Conservation (phyloP, 2,329 filamentous ascomycete species). For the Xylariales sp. region DNA sequence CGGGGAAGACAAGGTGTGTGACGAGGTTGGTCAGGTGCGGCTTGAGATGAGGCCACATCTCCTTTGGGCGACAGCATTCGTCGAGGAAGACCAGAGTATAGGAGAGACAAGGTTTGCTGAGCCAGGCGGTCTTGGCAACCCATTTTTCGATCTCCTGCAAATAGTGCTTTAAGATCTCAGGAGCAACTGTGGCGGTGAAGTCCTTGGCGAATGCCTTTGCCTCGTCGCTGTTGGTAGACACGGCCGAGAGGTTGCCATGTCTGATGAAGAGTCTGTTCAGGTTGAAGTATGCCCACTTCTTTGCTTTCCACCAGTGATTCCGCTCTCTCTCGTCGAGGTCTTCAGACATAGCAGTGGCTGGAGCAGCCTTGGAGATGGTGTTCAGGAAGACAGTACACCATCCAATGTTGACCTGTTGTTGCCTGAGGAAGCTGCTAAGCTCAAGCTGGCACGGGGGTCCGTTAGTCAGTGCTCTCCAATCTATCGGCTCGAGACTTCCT, state of each 20-base stretch:
- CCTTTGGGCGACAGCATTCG: constrained; percentile 94
- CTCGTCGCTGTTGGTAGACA: constrained; percentile 73
- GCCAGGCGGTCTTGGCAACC: constrained; percentile 90
- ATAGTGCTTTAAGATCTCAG: constrained; percentile 94
- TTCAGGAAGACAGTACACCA: constrained; percentile 96
- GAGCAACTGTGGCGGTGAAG: constrained; percentile 87
- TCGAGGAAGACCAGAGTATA: constrained; percentile 94
- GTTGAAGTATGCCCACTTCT: constrained; percentile 99
- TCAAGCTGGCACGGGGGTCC: no score
- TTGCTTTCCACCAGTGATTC: constrained; percentile 99
- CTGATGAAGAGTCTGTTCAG: constrained; percentile 92
- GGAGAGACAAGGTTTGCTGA: constrained; percentile 89
- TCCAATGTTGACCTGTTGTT: constrained; percentile 78
- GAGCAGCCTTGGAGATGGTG: constrained; percentile 80
- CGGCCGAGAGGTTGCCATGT: constrained; percentile 79
- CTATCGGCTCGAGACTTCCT: no score
- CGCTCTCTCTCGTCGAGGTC: constrained; percentile 80
- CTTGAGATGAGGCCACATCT: constrained; percentile 93
- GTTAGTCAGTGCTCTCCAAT: no score
- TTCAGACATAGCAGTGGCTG: constrained; percentile 72
- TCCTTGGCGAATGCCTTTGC: constrained; percentile 80
- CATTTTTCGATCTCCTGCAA: constrained; percentile 94
- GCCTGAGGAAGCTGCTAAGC: constrained; percentile 70
- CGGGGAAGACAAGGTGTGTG: constrained; percentile 91
- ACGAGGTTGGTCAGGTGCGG: constrained; percentile 90